Base-by-base conservation (phyloP, 169 alveolate genomes). In the Plasmodium inui region DNA sequence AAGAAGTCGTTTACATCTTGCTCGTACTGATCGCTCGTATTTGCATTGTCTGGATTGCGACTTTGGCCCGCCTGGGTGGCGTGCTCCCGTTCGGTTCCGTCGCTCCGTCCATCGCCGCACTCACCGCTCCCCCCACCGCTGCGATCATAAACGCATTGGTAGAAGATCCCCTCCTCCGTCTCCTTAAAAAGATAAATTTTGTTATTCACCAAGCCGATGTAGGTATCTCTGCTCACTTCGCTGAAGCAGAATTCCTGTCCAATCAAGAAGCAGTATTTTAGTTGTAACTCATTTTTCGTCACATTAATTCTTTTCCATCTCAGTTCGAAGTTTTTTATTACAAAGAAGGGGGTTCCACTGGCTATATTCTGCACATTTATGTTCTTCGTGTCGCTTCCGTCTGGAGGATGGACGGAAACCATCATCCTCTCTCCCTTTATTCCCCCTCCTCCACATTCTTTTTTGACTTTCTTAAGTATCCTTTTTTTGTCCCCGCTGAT, bases 201-300 rank as follows among this genome's bases (percentile, higher is more conserved):
- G 10, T 89, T 89, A 78, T 89, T 89, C 72, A 89, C 28, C 41
- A 80, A 37, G 10, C 94, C 94, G 37, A 89, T 89, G 28, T 89
- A 89, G 4, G 57, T 79, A 32, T 70, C 50, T 1, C 19, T 19
- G 26, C 74, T 81, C 8, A 89, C 90, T 80, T 89, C 81, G 19
- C 74, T 89, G 72, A 80, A 89, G 50, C 90, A 81, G 46, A 89
- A 89, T 61, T 89, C 94, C 30, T 89, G 94, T 6, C 94, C 94
- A 19, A 89, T 89, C 37, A 89, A n/a, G 12, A 89, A 79, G 19
- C 94, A 89, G 26, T 89, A 89, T 30, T 34, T 89, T 61, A 89
- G 82, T 30, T 89, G 89, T 80, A 89, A 44, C 81, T 89, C 94
- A 10, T 89, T 80, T 81, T 57, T 61, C 0, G 37, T 41, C 50